A percentile compares a stretch with the other conserved stretches of the same genome.
phyloP scores from a whole-genome alignment of 495 filamentous ascomycete species.

The Pyrenula massariospora region DNA sequence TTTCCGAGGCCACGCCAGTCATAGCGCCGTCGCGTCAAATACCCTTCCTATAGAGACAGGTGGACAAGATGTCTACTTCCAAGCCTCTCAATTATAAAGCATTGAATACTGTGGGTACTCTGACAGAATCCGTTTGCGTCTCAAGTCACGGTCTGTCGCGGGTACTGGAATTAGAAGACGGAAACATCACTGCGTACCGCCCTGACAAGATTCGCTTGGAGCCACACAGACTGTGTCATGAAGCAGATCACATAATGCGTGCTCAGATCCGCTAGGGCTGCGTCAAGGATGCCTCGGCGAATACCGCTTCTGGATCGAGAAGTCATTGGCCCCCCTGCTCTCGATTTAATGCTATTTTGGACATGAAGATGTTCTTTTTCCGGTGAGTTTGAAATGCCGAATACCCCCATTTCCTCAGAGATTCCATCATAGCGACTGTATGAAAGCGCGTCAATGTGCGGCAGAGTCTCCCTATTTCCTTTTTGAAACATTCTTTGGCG shows the following conservation, averaged over 20 bases:
- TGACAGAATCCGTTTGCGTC: too few relatives aligned
- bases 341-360: too few relatives aligned
- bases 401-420: neutral
- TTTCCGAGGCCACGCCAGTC: too few relatives aligned
- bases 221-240: neutral
- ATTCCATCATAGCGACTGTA: neutral
- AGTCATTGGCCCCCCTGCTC: too few relatives aligned
- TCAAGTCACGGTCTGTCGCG: neutral
- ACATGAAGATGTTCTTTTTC: too few relatives aligned
- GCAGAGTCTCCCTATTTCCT: neutral
- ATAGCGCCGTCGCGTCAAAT: too few relatives aligned
- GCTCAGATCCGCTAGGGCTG: neutral
- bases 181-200: neutral
- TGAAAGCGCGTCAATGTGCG: neutral
- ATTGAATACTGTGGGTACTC: too few relatives aligned
- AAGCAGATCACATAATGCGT: neutral
- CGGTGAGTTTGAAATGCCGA: too few relatives aligned
- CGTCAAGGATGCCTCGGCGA: neutral
- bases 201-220: neutral
- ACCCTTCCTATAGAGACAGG: too few relatives aligned
- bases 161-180: neutral
- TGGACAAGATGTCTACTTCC: too few relatives aligned
- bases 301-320: too few relatives aligned
- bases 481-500: neutral
- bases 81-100: too few relatives aligned